Base-by-base conservation (phyloP, 805 yeast species). In the Myxozyma kluyveri region DNA sequence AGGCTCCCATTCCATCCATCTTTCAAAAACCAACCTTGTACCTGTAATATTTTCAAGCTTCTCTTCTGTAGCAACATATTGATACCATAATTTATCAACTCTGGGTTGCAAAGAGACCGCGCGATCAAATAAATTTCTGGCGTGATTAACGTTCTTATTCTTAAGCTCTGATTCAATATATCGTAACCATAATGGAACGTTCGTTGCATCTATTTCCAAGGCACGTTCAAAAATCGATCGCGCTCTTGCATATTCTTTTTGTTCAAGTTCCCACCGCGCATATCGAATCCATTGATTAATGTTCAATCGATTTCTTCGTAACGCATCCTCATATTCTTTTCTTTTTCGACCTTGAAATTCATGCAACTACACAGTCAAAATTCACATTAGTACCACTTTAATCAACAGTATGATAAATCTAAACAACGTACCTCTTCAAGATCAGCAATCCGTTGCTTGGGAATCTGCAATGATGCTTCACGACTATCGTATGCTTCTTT, bases 161-260 rank as follows among this genome's bases (percentile, higher is more conserved):
- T 82, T 78, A 40, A 90, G 70, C 69, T 93, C 98, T 35, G 81
- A 67, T 62, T 88, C 89, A 9, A 87, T 78, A 67, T 93, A 91
- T 19, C 87, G 76, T 2, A 83, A 74, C 98, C 99, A 91, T 45
- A 91, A 67, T 3, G 95, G 89, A 1, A 90, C 82, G 65, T 84
- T 81, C 26, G 82, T 79, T 14, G 80, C 78, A 62, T 88, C 85
- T 6, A 87, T 88, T 47, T 82, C 84, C 29, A 91, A 66, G 0
- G 96, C 95, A 46, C 98, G 74, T 67, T 91, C 99, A 69, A 85
- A 86, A 4, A 93, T 75, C 0, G 96, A 86, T 49, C 98, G 73
- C 0, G 95, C 96, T 21, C 97, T 73, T 18, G 79, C 74, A 54
- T 79, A 75, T 63, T 91, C 96, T 54, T 81, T 84, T 61, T 87